Evolutionary conservation across 441 rosid genomes (phyloP), one percentile per base, ranked within the genome.

Genomic region (Euphorbia celastroides): DNA sequence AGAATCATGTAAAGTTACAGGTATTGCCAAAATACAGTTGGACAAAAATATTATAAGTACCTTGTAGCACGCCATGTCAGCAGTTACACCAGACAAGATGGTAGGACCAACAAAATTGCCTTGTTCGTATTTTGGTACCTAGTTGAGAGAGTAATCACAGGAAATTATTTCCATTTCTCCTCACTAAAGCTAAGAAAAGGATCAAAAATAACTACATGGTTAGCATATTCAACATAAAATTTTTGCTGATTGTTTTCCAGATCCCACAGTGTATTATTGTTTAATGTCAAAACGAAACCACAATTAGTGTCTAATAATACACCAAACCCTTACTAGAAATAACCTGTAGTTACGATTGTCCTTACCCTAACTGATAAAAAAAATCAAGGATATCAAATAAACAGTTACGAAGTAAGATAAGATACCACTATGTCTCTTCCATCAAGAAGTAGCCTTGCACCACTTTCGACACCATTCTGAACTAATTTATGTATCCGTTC

Each of bases 31-130:
- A 16, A 23, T 38, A 6, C 55, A 23, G 17, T 20, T 44, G 23
- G 60, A 36, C 51, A 27, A 68, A 31, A 36, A 30, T 10, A 70
- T 44, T 14, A 41, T 48, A 3, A 23, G 28, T 74, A 86, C 98
- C 98, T 90, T 87, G 88, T 93, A 93, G 79, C 98, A 93, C 57
- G 87, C 93, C 98, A 93, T 93, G 67, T 90, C 92, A 54, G 84
- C 73, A 30, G 92, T 83, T 67, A 93, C 96, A 60, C 81, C 88
- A 56, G 97, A 76, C 78, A 93, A 69, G 78, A 93, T 77, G 67
- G 98, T 93, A 52, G 98, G 97, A 68, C 97, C 98, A 38, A 93
- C 72, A 76, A 93, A 93, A 70, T 90, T 93, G 25, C 98, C 97
- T 64, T 74, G 82, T 78, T 88, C 94, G 55, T 87, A 90, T 73